phyloP scores from a whole-genome alignment of 495 filamentous ascomycete genomes.

The Penicillium antarcticum region DNA sequence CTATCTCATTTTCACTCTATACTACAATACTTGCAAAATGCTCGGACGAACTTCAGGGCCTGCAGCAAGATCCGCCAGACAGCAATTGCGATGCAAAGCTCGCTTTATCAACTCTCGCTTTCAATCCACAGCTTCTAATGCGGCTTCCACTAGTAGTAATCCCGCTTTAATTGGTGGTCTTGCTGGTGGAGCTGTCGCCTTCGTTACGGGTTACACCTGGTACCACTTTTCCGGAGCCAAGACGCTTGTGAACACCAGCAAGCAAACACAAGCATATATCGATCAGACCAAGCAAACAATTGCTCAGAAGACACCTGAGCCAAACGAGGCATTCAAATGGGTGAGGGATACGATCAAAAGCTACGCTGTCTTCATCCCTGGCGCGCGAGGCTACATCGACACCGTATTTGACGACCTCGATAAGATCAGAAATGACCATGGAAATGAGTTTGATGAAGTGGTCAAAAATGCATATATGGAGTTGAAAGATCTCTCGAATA shows the following conservation, averaged over 20 bases:
- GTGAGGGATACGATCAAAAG: slow-evolving; percentile 55
- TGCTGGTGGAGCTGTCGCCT: slow-evolving; percentile 48
- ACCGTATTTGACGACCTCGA: slow-evolving; percentile 61
- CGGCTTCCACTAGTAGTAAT: slow-evolving; percentile 20
- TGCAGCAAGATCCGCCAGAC: slow-evolving; percentile 7
- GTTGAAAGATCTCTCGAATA: slow-evolving; percentile 44
- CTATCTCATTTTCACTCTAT: too few species aligned
- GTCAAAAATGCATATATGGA: slow-evolving; percentile 57
- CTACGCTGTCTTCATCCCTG: slow-evolving; percentile 65
- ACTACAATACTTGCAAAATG: background rate
- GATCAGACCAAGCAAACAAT: slow-evolving; percentile 48
- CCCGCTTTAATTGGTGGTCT: slow-evolving; percentile 40
- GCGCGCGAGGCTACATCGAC: slow-evolving; percentile 59
- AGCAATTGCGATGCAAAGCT: slow-evolving; percentile 11
- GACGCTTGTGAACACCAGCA: slow-evolving; percentile 47
- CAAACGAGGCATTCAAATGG: slow-evolving; percentile 55
- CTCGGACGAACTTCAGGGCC: background rate
- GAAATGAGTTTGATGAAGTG: slow-evolving; percentile 59
- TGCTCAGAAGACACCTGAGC: slow-evolving; percentile 51
- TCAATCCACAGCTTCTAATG: slow-evolving; percentile 38
- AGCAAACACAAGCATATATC: slow-evolving; percentile 50
- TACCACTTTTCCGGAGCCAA: slow-evolving; percentile 60
- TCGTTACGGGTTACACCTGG: slow-evolving; percentile 45
- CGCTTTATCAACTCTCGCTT: slow-evolving; percentile 29
- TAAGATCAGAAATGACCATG: slow-evolving; percentile 53